Evolutionary conservation across 371 early-diverging fungal genomes (phyloP).

Genomic region (Actinomortierella ambigua): DNA sequence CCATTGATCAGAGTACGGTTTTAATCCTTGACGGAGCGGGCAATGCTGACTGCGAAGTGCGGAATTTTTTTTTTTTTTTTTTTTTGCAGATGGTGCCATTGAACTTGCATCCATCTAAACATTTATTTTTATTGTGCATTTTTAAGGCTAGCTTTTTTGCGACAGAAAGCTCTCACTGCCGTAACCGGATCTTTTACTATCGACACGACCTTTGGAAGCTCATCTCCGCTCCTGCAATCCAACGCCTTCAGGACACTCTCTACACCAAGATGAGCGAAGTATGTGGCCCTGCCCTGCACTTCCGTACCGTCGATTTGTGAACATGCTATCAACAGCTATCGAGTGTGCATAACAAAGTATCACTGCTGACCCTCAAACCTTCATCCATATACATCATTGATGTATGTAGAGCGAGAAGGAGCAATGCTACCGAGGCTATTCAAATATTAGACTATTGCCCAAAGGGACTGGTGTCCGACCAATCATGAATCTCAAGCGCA

Average conservation of each 20-base stretch:
- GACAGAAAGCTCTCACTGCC: constrained; percentile 66
- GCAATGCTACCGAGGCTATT: constrained; percentile 48
- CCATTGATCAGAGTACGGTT: constrained; percentile 58
- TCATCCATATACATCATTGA: no score
- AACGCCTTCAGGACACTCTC: constrained; percentile 46
- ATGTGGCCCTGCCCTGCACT: neutral
- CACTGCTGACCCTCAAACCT: no score
- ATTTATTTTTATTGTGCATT: neutral
- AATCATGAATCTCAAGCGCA: constrained; percentile 65
- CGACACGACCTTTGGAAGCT: constrained; percentile 77
- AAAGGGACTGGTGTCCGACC: constrained; percentile 69
- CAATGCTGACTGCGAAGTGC: no score
- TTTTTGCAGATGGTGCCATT: neutral
- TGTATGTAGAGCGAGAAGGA: constrained; percentile 14
- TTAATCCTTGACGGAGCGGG: no score
- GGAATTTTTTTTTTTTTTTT: neutral
- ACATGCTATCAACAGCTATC: no score
- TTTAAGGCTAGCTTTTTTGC: constrained; percentile 71
- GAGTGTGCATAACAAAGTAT: no score
- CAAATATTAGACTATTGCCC: constrained; percentile 69
- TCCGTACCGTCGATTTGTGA: no score
- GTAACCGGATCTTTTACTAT: constrained; percentile 71
- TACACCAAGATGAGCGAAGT: constrained; percentile 48
- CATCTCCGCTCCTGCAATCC: constrained; percentile 51
- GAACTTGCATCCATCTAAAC: neutral